Evolutionary conservation across 768 basidiomycete species (phyloP), one percentile per base, ranked within the genome.

Genomic region (Mycena latifolia): DNA sequence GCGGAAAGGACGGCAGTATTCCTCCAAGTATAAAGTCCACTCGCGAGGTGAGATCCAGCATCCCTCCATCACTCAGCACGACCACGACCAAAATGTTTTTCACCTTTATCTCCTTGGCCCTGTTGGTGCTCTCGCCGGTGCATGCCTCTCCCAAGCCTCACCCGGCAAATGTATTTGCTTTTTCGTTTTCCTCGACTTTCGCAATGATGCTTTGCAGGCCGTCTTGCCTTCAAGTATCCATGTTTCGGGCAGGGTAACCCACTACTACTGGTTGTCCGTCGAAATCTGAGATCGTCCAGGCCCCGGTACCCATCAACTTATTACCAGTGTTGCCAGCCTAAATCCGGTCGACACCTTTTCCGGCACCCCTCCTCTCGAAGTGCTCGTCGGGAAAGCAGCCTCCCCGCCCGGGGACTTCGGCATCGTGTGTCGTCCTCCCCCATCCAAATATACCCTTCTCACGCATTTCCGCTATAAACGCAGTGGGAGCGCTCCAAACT

Each of bases 401-500:
- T 15, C 55, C 43, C 55, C 55, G 29, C 56, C 56, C 45, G 45
- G 56, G n/a, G 29, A 58, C 46, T 48, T 58, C 46, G 56, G 56
- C 46, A 48, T 58, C 43, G 45, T 58, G 46, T 45, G 45, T 48
- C 45, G 54, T 55, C 54, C 25, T 35, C 24, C 7, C n/a, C 27
- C 29, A 20, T 29, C 55, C 31, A 28, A 24, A 56, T 39, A 27
- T 41, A 48, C 37, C 48, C 31, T 9, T 39, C 56, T 46, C 31
- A 47, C 43, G 28, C 45, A 58, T 39, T 29, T 35, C 33, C 33
- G 33, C 6, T 35, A 35, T 35, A 35, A 35, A 39, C 58, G 24
- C 58, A 60, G 58, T 60, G 58, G 58, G 58, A 51, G 35, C 47
- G 58, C 58, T 27, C 35, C 58, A 37, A 60, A 27, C 58, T 51